These are phyloP conservation scores for Pistacia atlantica DNA, from an alignment of 345 rosid genomes.

Conservation along the genomic window DNA sequence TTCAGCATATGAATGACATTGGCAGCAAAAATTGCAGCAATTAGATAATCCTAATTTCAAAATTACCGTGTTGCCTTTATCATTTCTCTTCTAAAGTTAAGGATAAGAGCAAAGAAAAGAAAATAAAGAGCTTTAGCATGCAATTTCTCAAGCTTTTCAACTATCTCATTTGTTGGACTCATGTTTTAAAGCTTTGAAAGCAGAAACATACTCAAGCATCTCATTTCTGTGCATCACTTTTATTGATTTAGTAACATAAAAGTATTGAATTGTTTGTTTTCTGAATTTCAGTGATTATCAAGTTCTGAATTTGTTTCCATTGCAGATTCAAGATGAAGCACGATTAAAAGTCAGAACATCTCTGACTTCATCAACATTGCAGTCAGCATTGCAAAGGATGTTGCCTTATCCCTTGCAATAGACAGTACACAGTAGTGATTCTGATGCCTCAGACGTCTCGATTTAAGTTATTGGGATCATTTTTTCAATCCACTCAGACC, in stretches of 20 bases:
- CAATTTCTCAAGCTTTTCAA: neutral
- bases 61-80: neutral
- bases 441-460: conserved; percentile 71
- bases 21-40: neutral
- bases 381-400: conserved; percentile 62
- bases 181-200: neutral
- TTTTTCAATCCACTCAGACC: conserved; percentile 32
- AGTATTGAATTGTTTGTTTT: neutral
- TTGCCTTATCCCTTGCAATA: conserved; percentile 79
- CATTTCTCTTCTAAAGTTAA: neutral
- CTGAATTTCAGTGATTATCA: neutral
- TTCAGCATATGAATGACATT: neutral
- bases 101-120: neutral
- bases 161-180: neutral
- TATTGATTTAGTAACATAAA: neutral
- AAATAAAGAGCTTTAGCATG: neutral
- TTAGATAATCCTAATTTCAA: neutral
- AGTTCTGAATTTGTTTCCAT: conserved; percentile 14
- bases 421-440: conserved; percentile 76
- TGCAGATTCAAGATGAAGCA: conserved; percentile 76
- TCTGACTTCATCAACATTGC: conserved; percentile 55
- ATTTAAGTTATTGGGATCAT: conserved; percentile 45
- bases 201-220: conserved; percentile 3
- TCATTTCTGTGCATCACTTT: neutral
- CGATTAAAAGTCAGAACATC: conserved; percentile 66